Conservation (phyloP, 2,329 filamentous ascomycete genomes). For the Paecilomyces sp. region DNA sequence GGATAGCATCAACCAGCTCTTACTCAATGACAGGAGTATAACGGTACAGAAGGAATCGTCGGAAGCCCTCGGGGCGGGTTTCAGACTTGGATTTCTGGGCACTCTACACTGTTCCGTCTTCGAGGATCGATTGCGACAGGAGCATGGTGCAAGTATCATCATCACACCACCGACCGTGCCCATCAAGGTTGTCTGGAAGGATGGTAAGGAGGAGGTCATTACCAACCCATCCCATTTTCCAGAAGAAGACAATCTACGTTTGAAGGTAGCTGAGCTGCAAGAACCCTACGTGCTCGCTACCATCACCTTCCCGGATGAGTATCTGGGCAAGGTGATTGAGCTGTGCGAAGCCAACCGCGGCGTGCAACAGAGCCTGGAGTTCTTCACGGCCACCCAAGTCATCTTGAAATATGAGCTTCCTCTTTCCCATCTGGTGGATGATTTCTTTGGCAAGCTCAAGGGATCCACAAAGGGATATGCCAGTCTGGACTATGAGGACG, state of each 20-base stretch:
- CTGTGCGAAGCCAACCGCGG: slow-evolving; percentile 87
- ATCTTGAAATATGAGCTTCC: slow-evolving; percentile 91
- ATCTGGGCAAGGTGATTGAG: slow-evolving; percentile 89
- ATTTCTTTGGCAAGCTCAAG: slow-evolving; percentile 96
- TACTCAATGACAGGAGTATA: slow-evolving; percentile 91
- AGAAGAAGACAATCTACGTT: slow-evolving; percentile 54
- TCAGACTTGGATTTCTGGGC: slow-evolving; percentile 90
- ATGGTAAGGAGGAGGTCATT: slow-evolving; percentile 71
- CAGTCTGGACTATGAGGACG: slow-evolving; percentile 92
- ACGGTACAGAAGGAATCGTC: slow-evolving; percentile 91
- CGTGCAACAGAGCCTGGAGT: slow-evolving; percentile 77
- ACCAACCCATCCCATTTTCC: slow-evolving; percentile 86
- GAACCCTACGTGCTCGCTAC: slow-evolving; percentile 76
- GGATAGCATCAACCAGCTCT: slow-evolving; percentile 88
- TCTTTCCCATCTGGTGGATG: slow-evolving; percentile 83
- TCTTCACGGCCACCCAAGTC: slow-evolving; percentile 86
- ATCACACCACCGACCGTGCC: slow-evolving; percentile 95
- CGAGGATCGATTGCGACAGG: slow-evolving; percentile 86
- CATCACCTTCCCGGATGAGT: slow-evolving; percentile 87
- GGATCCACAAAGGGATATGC: slow-evolving; percentile 91
- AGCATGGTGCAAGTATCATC: slow-evolving; percentile 91
- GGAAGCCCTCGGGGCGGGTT: slow-evolving; percentile 86
- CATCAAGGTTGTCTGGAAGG: slow-evolving; percentile 72
- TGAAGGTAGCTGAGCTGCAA: slow-evolving; percentile 55
- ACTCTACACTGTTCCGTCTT: slow-evolving; percentile 98